These are phyloP conservation scores for Penicillium sp. DNA, from an alignment of 2,329 filamentous ascomycete species.

Conservation along the genomic window DNA sequence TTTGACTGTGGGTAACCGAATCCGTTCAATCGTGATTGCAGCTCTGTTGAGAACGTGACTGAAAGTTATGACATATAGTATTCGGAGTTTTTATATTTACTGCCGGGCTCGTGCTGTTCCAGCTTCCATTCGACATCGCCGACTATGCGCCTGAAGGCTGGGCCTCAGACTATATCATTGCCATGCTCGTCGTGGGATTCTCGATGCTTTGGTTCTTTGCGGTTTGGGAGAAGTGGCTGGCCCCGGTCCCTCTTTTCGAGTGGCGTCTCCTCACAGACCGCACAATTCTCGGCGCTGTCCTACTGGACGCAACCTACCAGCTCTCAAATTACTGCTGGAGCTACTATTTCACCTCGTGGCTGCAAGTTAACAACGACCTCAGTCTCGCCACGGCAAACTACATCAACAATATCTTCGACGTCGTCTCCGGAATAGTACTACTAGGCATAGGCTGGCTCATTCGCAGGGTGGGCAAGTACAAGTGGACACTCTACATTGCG, in stretches of 20 bases:
- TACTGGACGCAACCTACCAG: constrained; percentile 35
- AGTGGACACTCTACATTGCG: constrained; percentile 58
- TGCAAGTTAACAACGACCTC: constrained; percentile 32
- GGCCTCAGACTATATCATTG: constrained; percentile 53
- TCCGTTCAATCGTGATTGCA: neutral
- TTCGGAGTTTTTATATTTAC: constrained; percentile 67
- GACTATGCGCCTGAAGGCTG: constrained; percentile 44
- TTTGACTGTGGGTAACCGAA: constrained; percentile 57
- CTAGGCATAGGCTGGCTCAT: constrained; percentile 59
- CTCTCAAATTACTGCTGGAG: constrained; percentile 28
- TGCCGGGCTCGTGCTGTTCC: constrained; percentile 65
- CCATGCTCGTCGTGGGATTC: constrained; percentile 59
- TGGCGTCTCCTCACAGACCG: constrained; percentile 51
- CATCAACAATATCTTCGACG: constrained; percentile 57
- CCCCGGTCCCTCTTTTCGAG: constrained; percentile 59
- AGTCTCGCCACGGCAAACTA: constrained; percentile 39
- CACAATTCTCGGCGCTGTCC: constrained; percentile 24
- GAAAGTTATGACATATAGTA: constrained; percentile 37
- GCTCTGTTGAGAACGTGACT: no score
- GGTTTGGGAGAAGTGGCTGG: constrained; percentile 58
- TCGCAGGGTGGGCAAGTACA: constrained; percentile 57
- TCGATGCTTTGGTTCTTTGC: constrained; percentile 58
- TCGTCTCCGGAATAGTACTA: constrained; percentile 60
- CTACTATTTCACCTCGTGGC: constrained; percentile 29
- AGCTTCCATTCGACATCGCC: constrained; percentile 67